These are phyloP conservation scores for Linnemannia hyalina DNA, from an alignment of 192 early-diverging fungal genomes.

Conservation along the genomic window DNA sequence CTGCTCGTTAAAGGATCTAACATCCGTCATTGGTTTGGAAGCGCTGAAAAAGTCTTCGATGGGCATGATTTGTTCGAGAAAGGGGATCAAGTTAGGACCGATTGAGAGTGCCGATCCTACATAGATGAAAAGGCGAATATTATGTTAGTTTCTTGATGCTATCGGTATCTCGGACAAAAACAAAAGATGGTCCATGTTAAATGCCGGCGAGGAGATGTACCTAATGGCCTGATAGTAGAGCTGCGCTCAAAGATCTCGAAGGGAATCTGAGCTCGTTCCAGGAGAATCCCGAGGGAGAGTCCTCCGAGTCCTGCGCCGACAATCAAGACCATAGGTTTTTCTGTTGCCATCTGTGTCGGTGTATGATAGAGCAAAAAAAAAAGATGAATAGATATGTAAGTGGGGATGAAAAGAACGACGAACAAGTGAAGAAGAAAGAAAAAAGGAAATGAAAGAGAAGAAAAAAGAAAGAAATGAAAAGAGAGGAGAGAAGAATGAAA, in stretches of 20 bases:
- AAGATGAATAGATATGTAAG: no score
- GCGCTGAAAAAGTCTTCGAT: constrained; percentile 7
- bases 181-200: no score
- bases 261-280: not conserved
- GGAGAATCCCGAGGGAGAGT: not conserved
- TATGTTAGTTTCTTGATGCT: no score
- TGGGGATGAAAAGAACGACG: no score
- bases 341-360: not conserved
- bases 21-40: not conserved
- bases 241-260: not conserved
- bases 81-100: not conserved
- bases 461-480: not conserved
- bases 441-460: not conserved
- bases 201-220: not conserved
- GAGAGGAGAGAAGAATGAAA: not conserved
- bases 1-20: not conserved
- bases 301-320: not conserved
- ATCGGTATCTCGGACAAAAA: no score
- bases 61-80: constrained; percentile 16
- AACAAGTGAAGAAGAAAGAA: no score
- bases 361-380: not conserved
- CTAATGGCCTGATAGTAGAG: not conserved
- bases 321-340: not conserved
- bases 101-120: not conserved
- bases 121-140: not conserved